Base-by-base conservation (phyloP, 1,284 basidiomycete genomes). In the Cryptococcus sp. region DNA sequence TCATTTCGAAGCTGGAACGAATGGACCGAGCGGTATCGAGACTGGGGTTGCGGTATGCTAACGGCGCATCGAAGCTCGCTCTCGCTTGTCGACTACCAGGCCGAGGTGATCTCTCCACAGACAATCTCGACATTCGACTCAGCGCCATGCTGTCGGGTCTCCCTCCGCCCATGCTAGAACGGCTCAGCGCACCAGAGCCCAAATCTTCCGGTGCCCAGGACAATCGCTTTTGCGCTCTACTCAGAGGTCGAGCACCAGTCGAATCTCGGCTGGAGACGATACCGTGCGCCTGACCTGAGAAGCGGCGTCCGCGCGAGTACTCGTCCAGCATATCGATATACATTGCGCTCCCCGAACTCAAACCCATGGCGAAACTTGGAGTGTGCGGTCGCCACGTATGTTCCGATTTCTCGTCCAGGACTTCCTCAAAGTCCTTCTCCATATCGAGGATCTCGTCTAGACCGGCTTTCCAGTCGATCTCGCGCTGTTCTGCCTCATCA, bases 391-490 rank as follows among this genome's bases (percentile, higher is more conserved):
- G 60, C 22, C 53, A 54, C 23, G 44, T 46, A 38, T 22, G 16
- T 15, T 38, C 25, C 20, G 40, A 10, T 23, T 38, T 45, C 23
- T 51, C 57, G 27, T 52, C 56, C 41, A 59, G 31, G n/a, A 57
- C 54, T 35, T 63, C 59, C 41, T 64, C 65, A 25, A 56, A 60
- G 7, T 60, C 66, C 16, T 69, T 67, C 19, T 77, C 78, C 50
- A 69, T 69, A 22, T 73, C 68, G 13, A 74, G 54, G n/a, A 81
- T 76, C 46, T 74, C 77, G 47, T 70, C 67, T n/a, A 77, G 72
- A 1, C 68, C 70, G 19, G 78, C 77, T 68, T 46, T 71, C 68
- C 53, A 64, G 40, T 53, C 54, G 40, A 50, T 39, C 67, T 73
- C 52, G 58, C 60, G 31, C 66, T 74, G 10, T 68, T 66, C 65